Conservation (phyloP, 2,329 filamentous ascomycete species). For the Aurifilum marmelostoma region DNA sequence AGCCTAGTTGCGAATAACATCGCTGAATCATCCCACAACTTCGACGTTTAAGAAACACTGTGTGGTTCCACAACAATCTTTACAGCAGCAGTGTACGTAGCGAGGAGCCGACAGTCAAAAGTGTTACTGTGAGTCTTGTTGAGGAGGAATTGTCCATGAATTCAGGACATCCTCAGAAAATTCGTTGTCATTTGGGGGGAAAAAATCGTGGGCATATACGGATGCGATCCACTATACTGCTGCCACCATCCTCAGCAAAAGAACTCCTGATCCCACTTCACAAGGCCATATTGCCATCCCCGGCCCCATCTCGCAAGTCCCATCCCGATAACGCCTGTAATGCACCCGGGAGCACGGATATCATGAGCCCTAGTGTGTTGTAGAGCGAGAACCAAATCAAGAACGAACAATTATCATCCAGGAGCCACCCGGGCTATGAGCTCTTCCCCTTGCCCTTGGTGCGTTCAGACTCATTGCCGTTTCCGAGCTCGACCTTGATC, state of each 20-base stretch:
- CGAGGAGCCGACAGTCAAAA: neutral
- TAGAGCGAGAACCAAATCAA: conserved; percentile 15
- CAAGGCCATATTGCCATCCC: neutral
- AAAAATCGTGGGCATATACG: neutral
- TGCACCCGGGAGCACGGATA: conserved; percentile 21
- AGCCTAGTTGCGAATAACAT: neutral
- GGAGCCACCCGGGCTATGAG: conserved; percentile 20
- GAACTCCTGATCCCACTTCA: conserved; percentile 4
- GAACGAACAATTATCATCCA: conserved; percentile 7
- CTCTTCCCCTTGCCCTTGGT: conserved; percentile 21
- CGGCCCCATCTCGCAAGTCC: neutral
- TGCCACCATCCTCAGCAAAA: neutral
- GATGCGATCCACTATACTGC: neutral
- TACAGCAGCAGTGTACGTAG: neutral
- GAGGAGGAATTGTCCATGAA: neutral
- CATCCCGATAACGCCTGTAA: conserved; percentile 23
- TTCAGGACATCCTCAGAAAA: neutral
- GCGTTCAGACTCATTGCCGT: conserved; percentile 8
- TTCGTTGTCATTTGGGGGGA: conserved; percentile 11
- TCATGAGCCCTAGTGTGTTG: conserved; percentile 17
- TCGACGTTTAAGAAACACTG: neutral
- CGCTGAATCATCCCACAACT: neutral
- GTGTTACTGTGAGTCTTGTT: neutral
- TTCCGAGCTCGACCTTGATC: conserved; percentile 27
- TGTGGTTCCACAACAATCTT: neutral